phyloP scores from a whole-genome alignment of 2,329 filamentous ascomycete species.

The Beauveria australis region DNA sequence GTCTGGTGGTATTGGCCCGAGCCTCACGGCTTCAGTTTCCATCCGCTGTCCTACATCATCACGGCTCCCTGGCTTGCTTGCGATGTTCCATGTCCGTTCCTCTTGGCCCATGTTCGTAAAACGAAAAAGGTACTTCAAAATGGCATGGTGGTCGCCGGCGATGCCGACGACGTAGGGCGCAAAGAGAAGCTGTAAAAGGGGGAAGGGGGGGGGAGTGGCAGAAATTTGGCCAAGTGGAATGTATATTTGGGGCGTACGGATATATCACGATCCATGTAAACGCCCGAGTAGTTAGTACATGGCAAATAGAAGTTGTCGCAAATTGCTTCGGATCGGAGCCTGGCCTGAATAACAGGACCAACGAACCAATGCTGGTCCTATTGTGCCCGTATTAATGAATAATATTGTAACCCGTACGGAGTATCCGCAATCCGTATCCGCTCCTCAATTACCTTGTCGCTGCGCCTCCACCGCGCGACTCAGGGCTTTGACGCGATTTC shows the following conservation, averaged over 20 bases:
- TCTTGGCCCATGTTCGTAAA: conserved; percentile 30
- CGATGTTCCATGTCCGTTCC: conserved; percentile 37
- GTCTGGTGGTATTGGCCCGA: conserved; percentile 43
- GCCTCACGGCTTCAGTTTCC: conserved; percentile 37
- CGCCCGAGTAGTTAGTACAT: background rate
- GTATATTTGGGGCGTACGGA: background rate
- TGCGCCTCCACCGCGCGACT: background rate
- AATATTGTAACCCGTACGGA: background rate
- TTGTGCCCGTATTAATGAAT: background rate
- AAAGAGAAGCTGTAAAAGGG: background rate
- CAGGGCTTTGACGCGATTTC: background rate
- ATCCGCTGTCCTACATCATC: conserved; percentile 34
- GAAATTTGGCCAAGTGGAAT: background rate
- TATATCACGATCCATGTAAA: background rate
- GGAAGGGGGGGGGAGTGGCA: no score
- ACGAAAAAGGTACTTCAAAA: conserved; percentile 30
- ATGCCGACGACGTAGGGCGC: background rate
- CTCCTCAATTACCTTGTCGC: background rate
- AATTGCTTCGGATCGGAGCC: background rate
- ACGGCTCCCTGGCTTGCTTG: conserved; percentile 30
- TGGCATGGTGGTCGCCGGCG: conserved; percentile 25
- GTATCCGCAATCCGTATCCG: background rate
- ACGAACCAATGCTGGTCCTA: background rate
- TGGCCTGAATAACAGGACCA: no score
- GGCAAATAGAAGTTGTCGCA: background rate